phyloP scores from a whole-genome alignment of 352 stramenopile genomes.

The Globisporangium apiculatum region DNA sequence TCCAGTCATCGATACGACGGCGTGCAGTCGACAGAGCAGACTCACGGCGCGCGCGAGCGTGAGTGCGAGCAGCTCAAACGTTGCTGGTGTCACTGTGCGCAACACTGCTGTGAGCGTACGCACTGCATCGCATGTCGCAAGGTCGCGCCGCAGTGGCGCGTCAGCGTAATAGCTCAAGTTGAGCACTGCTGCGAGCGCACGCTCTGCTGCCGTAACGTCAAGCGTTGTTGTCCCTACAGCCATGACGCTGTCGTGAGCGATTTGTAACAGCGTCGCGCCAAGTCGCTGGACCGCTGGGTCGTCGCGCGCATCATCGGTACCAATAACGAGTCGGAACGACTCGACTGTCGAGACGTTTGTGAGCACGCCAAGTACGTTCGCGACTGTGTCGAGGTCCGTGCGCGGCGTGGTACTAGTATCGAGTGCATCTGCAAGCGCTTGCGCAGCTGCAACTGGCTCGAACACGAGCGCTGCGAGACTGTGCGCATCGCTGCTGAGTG shows the following conservation, averaged over 20 bases:
- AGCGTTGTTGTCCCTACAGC: not conserved
- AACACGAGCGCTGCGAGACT: slow-evolving; percentile 19
- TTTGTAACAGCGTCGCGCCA: slow-evolving; percentile 2
- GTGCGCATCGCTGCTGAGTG: slow-evolving; percentile 32
- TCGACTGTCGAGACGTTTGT: slow-evolving; percentile 50
- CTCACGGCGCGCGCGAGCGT: slow-evolving; percentile 35
- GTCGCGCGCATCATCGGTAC: slow-evolving; percentile 8
- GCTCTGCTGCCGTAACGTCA: slow-evolving; percentile 17
- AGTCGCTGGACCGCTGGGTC: not conserved
- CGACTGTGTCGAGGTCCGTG: slow-evolving; percentile 4
- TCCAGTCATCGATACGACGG: slow-evolving; percentile 5
- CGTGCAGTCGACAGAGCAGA: slow-evolving; percentile 57
- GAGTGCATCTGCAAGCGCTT: slow-evolving; percentile 5
- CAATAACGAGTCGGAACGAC: slow-evolving; percentile 18
- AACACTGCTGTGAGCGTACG: slow-evolving; percentile 19
- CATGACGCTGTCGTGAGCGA: not conserved
- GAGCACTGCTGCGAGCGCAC: slow-evolving; percentile 45
- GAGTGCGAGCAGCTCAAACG: slow-evolving; percentile 18
- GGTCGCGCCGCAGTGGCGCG: slow-evolving; percentile 24
- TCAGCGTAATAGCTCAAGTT: slow-evolving; percentile 49
- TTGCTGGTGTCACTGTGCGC: slow-evolving; percentile 4
- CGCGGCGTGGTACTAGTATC: not conserved
- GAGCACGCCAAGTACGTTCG: slow-evolving; percentile 43
- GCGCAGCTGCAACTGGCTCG: slow-evolving; percentile 8
- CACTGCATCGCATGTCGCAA: slow-evolving; percentile 22